Evolutionary conservation across 805 yeast genomes (phyloP), one percentile per base, ranked within the genome.

Genomic region (Lipomyces sp.): DNA sequence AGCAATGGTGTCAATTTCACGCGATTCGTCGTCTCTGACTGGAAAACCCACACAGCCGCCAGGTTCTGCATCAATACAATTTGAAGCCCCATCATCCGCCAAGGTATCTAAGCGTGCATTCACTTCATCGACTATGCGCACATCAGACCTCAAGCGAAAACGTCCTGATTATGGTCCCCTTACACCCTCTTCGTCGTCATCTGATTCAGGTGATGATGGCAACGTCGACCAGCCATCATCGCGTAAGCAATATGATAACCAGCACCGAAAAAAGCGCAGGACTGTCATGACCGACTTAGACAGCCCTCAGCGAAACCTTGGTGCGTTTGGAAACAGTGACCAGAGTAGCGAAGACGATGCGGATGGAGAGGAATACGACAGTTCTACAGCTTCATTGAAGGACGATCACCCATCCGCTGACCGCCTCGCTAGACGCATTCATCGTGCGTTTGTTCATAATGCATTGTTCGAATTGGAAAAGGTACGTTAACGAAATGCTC

Each of bases 391-490:
- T 5, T 15, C 48, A 42, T 7, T 8, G 48, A 55, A 55, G 58
- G 45, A 15, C 53, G 53, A 48, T 53, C 18, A 8, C 11, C 32
- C 24, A 53, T 37, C 39, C 13, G 24, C 34, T n/a, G 57, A 57
- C 30, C 4, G 4, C 18, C 18, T 65, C 18, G 56, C 68, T 4
- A 51, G 57, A 34, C 59, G 68, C n/a, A 53, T 70, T 39, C 63
- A 73, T 64, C 67, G 63, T 58, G 70, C 83, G 53, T 84, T 84
- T 73, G 86, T 90, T 45, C 83, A 83, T 70, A 83, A 90, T 62
- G 95, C 94, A 37, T 78, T 91, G 69, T 90, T 87, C 59, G 84
- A 88, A 62, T 79, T 90, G 73, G 92, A 88, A 64, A 84, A 83
- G 80, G 82, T 82, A 77, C 76, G 64, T 64, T 63, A 50, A 60